Evolutionary conservation across 2,329 filamentous ascomycete species (phyloP), one percentile per base, ranked within the genome.

Genomic region (Alternaria brassicicola): DNA sequence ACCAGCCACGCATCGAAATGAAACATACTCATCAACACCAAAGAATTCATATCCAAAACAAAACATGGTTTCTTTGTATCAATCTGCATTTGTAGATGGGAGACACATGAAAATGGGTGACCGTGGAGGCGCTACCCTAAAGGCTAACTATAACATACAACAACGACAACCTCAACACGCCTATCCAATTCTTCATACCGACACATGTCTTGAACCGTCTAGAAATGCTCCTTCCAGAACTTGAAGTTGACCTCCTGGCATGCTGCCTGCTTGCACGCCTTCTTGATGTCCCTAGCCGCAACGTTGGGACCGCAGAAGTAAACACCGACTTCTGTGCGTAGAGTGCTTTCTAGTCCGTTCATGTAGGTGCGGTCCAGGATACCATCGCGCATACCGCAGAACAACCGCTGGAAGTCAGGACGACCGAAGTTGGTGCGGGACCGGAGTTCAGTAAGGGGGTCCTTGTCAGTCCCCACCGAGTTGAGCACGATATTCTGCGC

Each of bases 401-500:
- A 91, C 57, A 99, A 81, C 55, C 89, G 86, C 43, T 81, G 80
- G 79, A 98, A 98, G 78, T 99, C 92, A 7, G 95, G 95, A 42
- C 95, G 88, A 26, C 95, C 95, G 76, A 97, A 99, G 80, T 97
- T 96, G 19, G 95, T 99, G 56, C 93, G 86, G 2, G 90, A 87
- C 77, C 89, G 91, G 61, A 99, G 84, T 79, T 98, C 94, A 0
- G 95, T 99, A 25, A 99, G 84, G 0, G 95, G 95, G 77, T 99
- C 95, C 63, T 92, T 84, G 38, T 90, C 89, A 36, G 90, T 88
- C 52, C 95, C 95, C 17, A 98, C 94, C 53, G 89, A 93, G 82
- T 99, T 98, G 64, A 99, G 87, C 47, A 97, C 92, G 75, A 99
- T 98, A 78, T 99, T 99, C 70, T 97, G 91, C 2, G 93, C 89